These are phyloP conservation scores for Lactuca saligna DNA, from an alignment of 129 eudicot genomes.

Conservation along the genomic window DNA sequence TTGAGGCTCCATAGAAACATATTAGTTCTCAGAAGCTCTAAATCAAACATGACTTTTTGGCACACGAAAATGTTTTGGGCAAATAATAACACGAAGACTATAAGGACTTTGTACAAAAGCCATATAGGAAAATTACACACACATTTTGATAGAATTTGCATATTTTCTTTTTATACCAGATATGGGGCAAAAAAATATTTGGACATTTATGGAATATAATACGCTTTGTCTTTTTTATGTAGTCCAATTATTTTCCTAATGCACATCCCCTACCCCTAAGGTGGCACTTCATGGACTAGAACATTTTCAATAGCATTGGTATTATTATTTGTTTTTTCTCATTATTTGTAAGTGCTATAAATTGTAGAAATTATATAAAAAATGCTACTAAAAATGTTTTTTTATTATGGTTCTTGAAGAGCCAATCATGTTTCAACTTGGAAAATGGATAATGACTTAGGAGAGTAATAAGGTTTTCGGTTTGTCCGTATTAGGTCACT, in stretches of 20 bases:
- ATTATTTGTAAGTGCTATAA: no score
- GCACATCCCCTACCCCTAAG: background rate
- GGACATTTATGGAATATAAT: conserved; percentile 16
- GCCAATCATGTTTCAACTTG: no score
- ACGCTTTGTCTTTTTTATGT: conserved; percentile 19
- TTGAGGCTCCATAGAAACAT: conserved; percentile 22
- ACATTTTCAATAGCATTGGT: no score
- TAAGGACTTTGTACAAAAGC: conserved; percentile 8
- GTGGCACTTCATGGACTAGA: no score
- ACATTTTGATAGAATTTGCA: conserved; percentile 28
- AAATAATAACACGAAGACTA: conserved; percentile 1
- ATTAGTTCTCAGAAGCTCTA: conserved; percentile 7
- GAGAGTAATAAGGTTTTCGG: no score
- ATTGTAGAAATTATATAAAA: no score
- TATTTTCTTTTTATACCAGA: background rate
- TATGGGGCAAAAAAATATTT: conserved; percentile 21
- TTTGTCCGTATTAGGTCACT: no score
- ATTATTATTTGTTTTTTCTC: no score
- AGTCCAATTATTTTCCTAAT: no score
- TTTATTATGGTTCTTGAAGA: no score
- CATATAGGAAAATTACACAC: conserved; percentile 34
- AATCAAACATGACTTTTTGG: conserved; percentile 19
- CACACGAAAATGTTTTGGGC: conserved; percentile 11
- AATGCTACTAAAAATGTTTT: no score
- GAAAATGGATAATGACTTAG: no score